phyloP scores from a whole-genome alignment of 2,329 filamentous ascomycete species.

The Xylogone sp. region DNA sequence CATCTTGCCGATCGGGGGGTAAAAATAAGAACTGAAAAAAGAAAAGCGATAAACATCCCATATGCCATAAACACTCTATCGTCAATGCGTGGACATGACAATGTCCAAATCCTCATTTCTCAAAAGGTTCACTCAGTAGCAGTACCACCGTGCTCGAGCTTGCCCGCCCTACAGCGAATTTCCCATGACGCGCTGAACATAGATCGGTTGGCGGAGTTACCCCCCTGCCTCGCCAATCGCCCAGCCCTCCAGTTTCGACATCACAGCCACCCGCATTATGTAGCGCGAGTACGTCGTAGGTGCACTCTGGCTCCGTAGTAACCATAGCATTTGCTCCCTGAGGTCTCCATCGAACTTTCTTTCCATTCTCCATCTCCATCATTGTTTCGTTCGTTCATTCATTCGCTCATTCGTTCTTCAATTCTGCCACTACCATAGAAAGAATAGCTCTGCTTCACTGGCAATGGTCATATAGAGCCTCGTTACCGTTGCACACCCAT shows the following conservation, averaged over 20 bases:
- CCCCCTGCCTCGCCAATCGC: neutral
- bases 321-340: neutral
- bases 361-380: slow-evolving; percentile 4
- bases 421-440: neutral
- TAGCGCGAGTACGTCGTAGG: neutral
- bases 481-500: neutral
- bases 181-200: neutral
- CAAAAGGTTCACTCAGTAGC: neutral
- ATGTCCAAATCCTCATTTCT: neutral
- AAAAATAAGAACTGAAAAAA: neutral
- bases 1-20: too few relatives aligned
- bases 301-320: neutral
- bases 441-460: neutral
- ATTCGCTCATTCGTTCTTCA: neutral
- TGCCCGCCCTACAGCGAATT: neutral
- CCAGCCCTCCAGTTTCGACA: neutral
- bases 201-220: neutral
- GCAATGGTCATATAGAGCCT: slow-evolving; percentile 22
- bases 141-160: too few relatives aligned
- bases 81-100: neutral
- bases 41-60: too few relatives aligned
- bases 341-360: neutral
- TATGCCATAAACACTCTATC: too few relatives aligned
- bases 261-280: neutral
- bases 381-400: slow-evolving; percentile 2